Evolutionary conservation across 768 basidiomycete genomes (phyloP).

Genomic region (Chlorophyllum brunneum): DNA sequence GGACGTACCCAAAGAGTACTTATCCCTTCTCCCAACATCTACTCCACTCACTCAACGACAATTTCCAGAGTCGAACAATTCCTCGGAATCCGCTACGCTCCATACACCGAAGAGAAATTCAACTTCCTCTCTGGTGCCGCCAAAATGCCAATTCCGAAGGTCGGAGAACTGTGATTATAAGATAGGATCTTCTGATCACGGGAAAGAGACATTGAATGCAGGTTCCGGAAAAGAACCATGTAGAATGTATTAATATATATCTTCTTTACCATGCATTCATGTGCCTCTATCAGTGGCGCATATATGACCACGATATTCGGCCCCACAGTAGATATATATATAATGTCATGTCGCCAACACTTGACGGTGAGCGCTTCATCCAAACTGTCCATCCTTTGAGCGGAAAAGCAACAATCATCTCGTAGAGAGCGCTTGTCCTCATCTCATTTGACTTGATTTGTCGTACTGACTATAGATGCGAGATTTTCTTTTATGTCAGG

Average conservation of each 20-base stretch:
- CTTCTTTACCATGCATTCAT: no score
- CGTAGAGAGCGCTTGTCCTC: no score
- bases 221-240: not conserved
- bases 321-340: no score
- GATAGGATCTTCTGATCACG: not conserved
- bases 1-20: conserved; percentile 51
- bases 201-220: not conserved
- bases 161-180: not conserved
- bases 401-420: no score
- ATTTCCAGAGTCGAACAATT: conserved; percentile 35
- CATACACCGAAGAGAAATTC: conserved; percentile 39
- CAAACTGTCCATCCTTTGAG: no score
- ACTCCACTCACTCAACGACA: not conserved
- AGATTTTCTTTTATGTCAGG: no score
- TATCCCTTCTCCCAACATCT: conserved; percentile 1
- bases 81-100: conserved; percentile 44
- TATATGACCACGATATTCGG: no score
- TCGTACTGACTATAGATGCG: no score
- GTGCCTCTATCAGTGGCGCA: no score
- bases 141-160: not conserved
- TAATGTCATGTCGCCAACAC: no score
- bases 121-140: conserved; percentile 23
- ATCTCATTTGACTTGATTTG: no score
- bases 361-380: no score
- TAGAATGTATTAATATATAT: not conserved